These are phyloP conservation scores for Eurotiales sp. DNA, from an alignment of 2,329 filamentous ascomycete species.

Conservation along the genomic window DNA sequence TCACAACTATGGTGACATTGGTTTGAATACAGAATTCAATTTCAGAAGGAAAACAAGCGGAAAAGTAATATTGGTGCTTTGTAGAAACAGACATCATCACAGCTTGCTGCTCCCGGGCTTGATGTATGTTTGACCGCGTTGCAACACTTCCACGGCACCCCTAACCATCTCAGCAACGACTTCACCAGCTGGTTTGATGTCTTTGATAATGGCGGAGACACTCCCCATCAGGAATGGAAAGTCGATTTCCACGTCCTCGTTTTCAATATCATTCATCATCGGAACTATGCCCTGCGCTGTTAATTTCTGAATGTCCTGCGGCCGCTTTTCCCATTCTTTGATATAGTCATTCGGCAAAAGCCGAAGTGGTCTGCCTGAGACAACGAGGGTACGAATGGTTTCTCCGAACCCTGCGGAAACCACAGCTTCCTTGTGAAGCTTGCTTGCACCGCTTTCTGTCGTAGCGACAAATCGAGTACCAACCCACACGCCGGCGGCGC, in stretches of 20 bases:
- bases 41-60: background rate
- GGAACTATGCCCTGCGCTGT: constrained; percentile 76
- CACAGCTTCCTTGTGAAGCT: constrained; percentile 79
- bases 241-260: constrained; percentile 79
- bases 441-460: constrained; percentile 73
- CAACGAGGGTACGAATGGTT: constrained; percentile 76
- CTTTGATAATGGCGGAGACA: constrained; percentile 72
- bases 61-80: background rate
- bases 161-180: constrained; percentile 91
- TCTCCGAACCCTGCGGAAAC: constrained; percentile 74
- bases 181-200: constrained; percentile 73
- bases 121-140: constrained; percentile 60
- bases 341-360: constrained; percentile 83
- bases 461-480: constrained; percentile 88
- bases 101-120: constrained; percentile 41
- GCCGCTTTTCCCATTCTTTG: constrained; percentile 71
- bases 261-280: constrained; percentile 75
- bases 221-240: constrained; percentile 91
- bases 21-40: background rate
- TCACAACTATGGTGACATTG: background rate
- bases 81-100: constrained; percentile 22
- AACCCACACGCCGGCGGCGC: constrained; percentile 87
- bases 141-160: constrained; percentile 67
- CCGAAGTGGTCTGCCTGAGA: constrained; percentile 76
- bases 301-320: constrained; percentile 69